A percentile compares a stretch with the other conserved stretches of the same genome.
These are phyloP conservation scores for Dendrocalamus sinicus DNA, from an alignment of 176 grass and related monocot genomes.

Conservation along the genomic window DNA sequence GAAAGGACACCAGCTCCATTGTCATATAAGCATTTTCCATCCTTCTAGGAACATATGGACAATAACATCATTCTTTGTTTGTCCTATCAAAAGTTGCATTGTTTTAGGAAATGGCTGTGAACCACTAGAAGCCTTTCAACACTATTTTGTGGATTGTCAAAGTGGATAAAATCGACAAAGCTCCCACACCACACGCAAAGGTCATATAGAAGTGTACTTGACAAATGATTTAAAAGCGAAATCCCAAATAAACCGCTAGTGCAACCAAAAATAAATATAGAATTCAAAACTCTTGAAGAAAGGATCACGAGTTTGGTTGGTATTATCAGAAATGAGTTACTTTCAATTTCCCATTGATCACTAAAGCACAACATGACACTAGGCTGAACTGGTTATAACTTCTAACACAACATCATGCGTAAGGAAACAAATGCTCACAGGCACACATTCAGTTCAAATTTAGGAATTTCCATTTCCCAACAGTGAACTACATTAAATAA, in stretches of 20 bases:
- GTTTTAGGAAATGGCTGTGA: background rate
- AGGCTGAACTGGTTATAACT: background rate
- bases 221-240: background rate
- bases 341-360: background rate
- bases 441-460: background rate
- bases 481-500: background rate
- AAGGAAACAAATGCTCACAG: background rate
- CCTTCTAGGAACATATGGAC: background rate
- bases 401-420: background rate
- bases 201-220: background rate
- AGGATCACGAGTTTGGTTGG: background rate
- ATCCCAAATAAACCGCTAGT: background rate
- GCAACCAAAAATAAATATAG: background rate
- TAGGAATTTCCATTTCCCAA: background rate
- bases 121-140: background rate
- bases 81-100: constrained; percentile 1
- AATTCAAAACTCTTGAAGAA: background rate
- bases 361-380: background rate
- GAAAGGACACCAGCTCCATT: background rate
- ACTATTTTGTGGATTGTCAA: background rate
- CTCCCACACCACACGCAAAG: background rate
- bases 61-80: background rate
- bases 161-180: background rate
- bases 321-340: background rate
- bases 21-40: constrained; percentile 25